Evolutionary conservation across 768 basidiomycete species (phyloP), one percentile per base, ranked within the genome.

Genomic region (Favolaschia claudopus): DNA sequence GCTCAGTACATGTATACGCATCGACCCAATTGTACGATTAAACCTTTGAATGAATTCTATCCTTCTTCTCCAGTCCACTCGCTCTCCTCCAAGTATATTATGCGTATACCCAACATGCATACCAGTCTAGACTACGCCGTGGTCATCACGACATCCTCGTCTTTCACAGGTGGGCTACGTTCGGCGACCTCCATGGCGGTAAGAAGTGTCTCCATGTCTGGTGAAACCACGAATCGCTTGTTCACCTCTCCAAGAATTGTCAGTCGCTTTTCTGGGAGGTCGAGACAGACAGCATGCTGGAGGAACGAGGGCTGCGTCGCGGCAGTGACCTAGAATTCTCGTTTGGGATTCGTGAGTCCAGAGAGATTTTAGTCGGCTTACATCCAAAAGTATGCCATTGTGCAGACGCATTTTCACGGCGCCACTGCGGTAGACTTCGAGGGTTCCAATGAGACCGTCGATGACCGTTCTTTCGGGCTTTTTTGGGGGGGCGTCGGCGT

Each of bases 271-370:
- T 79, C 75, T 34, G 74, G 74, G 48, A 75, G 67, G 70, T 96
- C 88, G 27, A 96, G 69, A 65, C 88, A 82, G 19, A 92, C 89
- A 7, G 91, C 90, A 54, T 96, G 93, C 70, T 96, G 93, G 3
- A 96, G 82, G 72, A 96, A 96, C 0, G 93, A 91, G 1, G 93
- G 87, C 53, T 89, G 90, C 2, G 92, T 93, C 8, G 89, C 92
- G 10, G 90, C 86, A 17, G 84, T 86, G 29, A 96, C 89, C 95
- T 93, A 67, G 32, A 39, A 42, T 50, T 27, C 34, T 47, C 8
- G 25, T 7, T 13, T 68, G 6, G 54, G 33, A 40, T 42, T 53
- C 7, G 37, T 32, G 28, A 38, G 29, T 40, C 38, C 36, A 60
- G 32, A 60, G 56, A 17, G 29, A 22, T 6, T 34, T 53, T 33